Evolutionary conservation across 2,329 filamentous ascomycete genomes (phyloP), one percentile per base, ranked within the genome.

Genomic region (Escovopsis sp.): DNA sequence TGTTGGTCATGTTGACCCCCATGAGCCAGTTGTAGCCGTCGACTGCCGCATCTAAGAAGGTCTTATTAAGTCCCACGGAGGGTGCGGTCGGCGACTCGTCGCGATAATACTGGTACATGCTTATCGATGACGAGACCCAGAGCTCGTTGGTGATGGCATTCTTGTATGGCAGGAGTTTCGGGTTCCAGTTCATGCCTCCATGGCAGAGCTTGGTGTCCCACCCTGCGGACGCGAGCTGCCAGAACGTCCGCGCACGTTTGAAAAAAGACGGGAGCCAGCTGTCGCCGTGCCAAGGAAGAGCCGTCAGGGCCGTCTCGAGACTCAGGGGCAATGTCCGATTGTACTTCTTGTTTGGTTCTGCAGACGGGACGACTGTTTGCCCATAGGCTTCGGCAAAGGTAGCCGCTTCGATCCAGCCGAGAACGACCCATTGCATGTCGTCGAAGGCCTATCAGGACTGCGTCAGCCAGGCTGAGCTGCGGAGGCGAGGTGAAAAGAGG

Each of bases 131-230:
- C 0, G 88, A 72, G 45, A 95, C 84, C 62, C 75, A 95, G 1
- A 95, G 72, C 57, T 95, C 78, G 54, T 95, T 95, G 27, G 89
- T 96, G 52, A 96, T 93, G 47, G 89, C 86, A 54, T 96, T 96
- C 57, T 95, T 96, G 66, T 95, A 96, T 0, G 87, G 86, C 33
- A 71, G 61, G 25, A 89, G 64, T 31, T 76, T 74, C 3, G 85
- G 85, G 50, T 84, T 93, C 89, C 89, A 96, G 12, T 78, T 73
- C 83, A 96, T 93, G 36, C 89, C 89, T 16, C 89, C 89, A 5
- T 73, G 74, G 53, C 89, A 96, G 5, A 94, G 71, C 20, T 68
- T 70, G 16, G 74, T 81, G 54, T 93, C 83, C 86, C 88, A 96
- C 5, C 89, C 86, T 10, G 71, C 65, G 5, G 76, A 71, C 5